These are phyloP conservation scores for Cladosporium sp. DNA, from an alignment of 2,329 filamentous ascomycete species.

Conservation along the genomic window DNA sequence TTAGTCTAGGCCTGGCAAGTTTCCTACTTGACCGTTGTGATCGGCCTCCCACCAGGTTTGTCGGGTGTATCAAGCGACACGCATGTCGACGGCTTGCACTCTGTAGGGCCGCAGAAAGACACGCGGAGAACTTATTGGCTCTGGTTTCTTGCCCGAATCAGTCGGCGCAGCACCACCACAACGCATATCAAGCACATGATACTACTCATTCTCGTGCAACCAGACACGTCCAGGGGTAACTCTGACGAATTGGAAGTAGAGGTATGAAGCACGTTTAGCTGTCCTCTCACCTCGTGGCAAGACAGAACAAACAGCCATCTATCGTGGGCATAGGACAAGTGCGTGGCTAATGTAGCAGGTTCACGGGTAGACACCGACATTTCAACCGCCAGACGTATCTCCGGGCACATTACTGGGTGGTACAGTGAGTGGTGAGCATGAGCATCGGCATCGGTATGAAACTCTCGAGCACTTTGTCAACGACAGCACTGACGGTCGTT, in stretches of 20 bases:
- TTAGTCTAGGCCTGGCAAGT: too few relatives aligned
- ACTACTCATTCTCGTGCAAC: background rate
- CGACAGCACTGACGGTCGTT: too few relatives aligned
- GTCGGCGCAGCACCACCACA: background rate
- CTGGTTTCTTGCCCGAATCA: background rate
- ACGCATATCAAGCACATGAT: background rate
- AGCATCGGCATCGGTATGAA: background rate
- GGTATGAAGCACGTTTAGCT: background rate
- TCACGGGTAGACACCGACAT: too few relatives aligned
- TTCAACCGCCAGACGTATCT: too few relatives aligned
- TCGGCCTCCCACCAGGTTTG: too few relatives aligned
- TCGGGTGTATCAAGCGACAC: background rate
- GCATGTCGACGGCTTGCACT: background rate
- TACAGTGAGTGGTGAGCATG: background rate
- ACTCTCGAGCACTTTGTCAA: too few relatives aligned
- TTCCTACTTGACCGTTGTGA: too few relatives aligned
- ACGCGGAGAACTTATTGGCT: slow-evolving; percentile 7
- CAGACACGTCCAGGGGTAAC: background rate
- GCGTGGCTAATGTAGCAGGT: too few relatives aligned
- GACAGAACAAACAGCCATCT: too few relatives aligned
- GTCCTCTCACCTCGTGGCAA: background rate
- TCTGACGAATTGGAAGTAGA: slow-evolving; percentile 2
- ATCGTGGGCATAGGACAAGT: too few relatives aligned
- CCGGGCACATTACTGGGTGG: background rate
- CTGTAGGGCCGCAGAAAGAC: background rate